Conservation (phyloP, 345 rosid species). For the Murraya koenigii region DNA sequence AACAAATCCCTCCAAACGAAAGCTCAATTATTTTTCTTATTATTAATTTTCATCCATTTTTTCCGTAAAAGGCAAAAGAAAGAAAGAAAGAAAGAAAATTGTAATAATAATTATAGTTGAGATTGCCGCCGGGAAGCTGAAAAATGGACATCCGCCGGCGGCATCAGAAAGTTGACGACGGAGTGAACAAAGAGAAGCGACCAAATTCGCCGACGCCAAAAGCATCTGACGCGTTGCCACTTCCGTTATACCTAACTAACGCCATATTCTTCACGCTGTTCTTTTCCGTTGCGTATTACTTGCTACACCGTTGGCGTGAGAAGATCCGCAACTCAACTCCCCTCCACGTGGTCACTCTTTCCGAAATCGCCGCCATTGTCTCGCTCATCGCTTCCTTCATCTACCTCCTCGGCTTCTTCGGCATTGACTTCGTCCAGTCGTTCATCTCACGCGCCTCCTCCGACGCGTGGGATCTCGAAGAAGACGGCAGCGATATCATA, state of each 20-base stretch:
- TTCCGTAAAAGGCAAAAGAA: not conserved
- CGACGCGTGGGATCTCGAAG: conserved; percentile 61
- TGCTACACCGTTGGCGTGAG: conserved; percentile 90
- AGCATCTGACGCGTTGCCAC: conserved; percentile 84
- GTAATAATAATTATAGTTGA: not conserved
- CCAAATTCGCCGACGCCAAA: conserved; percentile 32
- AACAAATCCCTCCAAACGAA: not conserved
- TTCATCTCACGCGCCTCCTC: conserved; percentile 60
- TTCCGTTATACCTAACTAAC: conserved; percentile 75
- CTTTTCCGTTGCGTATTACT: conserved; percentile 83
- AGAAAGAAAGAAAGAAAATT: no score
- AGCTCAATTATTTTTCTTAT: no score
- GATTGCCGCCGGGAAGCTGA: conserved; percentile 11
- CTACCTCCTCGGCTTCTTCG: conserved; percentile 81
- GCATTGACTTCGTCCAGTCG: conserved; percentile 86
- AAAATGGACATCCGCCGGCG: conserved; percentile 60
- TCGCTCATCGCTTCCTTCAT: conserved; percentile 78
- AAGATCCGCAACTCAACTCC: conserved; percentile 89
- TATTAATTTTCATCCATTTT: no score
- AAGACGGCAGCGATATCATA: conserved; percentile 9
- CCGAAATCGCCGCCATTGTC: conserved; percentile 71
- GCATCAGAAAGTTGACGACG: conserved; percentile 18
- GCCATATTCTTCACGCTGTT: conserved; percentile 83
- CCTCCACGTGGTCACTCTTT: conserved; percentile 71
- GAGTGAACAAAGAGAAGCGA: not conserved